phyloP scores from a whole-genome alignment of 768 basidiomycete genomes.

The Lanmaoa pseudosensibilis region DNA sequence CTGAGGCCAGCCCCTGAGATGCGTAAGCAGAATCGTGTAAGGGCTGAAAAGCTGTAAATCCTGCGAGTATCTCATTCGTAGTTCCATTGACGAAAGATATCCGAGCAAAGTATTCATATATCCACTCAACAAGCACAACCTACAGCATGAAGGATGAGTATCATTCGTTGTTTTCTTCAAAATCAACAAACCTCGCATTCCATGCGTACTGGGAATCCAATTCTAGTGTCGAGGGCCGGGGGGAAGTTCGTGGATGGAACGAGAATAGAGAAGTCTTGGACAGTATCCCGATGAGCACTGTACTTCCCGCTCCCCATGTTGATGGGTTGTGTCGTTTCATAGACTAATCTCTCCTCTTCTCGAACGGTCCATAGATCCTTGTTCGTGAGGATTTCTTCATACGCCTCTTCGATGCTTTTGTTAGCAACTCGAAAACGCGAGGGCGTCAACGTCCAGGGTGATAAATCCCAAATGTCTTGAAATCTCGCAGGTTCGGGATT shows the following conservation, averaged over 20 bases:
- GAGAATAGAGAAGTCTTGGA: too few relatives aligned
- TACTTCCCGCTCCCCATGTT: background rate
- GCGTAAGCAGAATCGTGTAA: background rate
- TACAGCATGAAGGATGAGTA: background rate
- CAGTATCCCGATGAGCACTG: background rate
- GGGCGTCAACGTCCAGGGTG: background rate
- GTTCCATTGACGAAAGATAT: slow-evolving; percentile 16
- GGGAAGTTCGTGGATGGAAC: background rate
- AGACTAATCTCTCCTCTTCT: background rate
- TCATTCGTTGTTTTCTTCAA: background rate
- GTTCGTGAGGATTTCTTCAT: background rate
- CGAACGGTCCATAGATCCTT: background rate
- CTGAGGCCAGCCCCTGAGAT: background rate
- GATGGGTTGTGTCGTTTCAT: background rate
- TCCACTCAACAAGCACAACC: slow-evolving; percentile 2
- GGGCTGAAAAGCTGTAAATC: slow-evolving; percentile 21
- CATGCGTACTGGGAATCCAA: fast-evolving
- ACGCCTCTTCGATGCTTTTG: background rate
- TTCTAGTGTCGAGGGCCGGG: background rate
- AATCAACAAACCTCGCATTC: background rate
- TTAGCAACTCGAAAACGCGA: background rate
- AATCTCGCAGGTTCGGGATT: background rate
- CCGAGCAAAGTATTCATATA: slow-evolving; percentile 21
- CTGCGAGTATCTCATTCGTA: slow-evolving; percentile 13
- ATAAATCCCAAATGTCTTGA: background rate